Evolutionary conservation across 2,329 filamentous ascomycete genomes (phyloP).

Genomic region (Oidium heveae): DNA sequence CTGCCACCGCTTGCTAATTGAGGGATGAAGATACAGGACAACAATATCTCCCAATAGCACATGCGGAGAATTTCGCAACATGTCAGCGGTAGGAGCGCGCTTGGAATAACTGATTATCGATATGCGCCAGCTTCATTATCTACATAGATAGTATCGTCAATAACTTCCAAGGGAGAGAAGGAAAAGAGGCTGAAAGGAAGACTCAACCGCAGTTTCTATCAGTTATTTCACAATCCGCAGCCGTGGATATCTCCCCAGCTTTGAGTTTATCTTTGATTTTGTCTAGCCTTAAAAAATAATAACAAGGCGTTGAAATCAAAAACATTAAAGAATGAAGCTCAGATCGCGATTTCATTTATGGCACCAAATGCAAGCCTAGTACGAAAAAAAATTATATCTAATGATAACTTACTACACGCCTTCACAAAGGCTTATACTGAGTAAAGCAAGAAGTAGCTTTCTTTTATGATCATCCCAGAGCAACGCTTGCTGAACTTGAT

Average conservation of each 20-base stretch:
- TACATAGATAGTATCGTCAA: neutral
- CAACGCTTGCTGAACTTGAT: too few species aligned
- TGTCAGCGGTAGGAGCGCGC: neutral
- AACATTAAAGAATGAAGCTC: neutral
- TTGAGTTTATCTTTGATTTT: neutral
- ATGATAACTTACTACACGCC: neutral
- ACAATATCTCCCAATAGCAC: neutral
- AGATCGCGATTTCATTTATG: neutral
- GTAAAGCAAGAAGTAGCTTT: too few species aligned
- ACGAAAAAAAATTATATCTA: neutral
- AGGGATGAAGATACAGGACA: neutral
- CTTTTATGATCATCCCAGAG: too few species aligned
- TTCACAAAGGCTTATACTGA: too few species aligned
- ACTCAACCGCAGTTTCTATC: neutral
- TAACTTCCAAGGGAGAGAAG: neutral
- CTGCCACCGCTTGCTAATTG: neutral
- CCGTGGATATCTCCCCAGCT: neutral
- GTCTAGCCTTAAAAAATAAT: neutral
- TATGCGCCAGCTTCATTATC: neutral
- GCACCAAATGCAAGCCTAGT: neutral
- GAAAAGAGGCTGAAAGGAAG: neutral
- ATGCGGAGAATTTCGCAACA: neutral
- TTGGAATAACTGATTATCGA: neutral
- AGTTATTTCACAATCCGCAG: neutral
- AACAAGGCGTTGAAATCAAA: neutral